Base-by-base conservation (phyloP, 768 basidiomycete genomes). In the Lactarius tabidus region DNA sequence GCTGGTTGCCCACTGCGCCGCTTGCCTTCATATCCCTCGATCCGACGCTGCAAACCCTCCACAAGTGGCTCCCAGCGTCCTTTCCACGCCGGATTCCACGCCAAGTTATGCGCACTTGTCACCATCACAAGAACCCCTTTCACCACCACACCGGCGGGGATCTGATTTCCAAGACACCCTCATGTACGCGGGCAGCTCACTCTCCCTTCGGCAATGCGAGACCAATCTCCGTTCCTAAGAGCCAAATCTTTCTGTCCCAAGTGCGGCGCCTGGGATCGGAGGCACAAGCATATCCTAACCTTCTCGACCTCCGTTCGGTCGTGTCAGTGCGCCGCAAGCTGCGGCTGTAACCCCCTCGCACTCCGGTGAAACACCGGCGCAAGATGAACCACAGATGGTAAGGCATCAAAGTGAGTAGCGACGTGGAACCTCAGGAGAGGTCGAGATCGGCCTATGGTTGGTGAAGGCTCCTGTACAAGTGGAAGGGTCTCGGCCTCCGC, bases 281-380 rank as follows among this genome's bases (percentile, higher is more conserved):
- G 78, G 78, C 3, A 85, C 83, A 23, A 87, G 87, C 62, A 81
- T 86, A 45, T 88, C 87, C 28, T 71, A 90, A 9, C 89, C 87
- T 4, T 81, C 82, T 12, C 73, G 78, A 66, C 80, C 84, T 41
- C 78, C 78, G 48, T 72, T 80, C 5, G 77, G 80, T 43, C 76
- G 79, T 6, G 58, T 76, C 38, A 73, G 75, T 57, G 62, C 67
- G 31, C 75, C 78, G 2, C 71, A 75, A 1, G 71, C 74, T 0
- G 74, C 59, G 14, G 28, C 68, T 57, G 39, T 66, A 36, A 57
- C 56, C 10, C 12, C 45, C 20, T 61, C 29, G 23, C 55, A 38
- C 18, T 79, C 80, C 0, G 80, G 74, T 0, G 67, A 76, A 48
- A 74, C 75, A 6, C 72, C 72, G 62, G 75, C 77, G 74, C 73